Evolutionary conservation across 2,329 filamentous ascomycete genomes (phyloP).

Genomic region (Dactylonectria macrodidyma): DNA sequence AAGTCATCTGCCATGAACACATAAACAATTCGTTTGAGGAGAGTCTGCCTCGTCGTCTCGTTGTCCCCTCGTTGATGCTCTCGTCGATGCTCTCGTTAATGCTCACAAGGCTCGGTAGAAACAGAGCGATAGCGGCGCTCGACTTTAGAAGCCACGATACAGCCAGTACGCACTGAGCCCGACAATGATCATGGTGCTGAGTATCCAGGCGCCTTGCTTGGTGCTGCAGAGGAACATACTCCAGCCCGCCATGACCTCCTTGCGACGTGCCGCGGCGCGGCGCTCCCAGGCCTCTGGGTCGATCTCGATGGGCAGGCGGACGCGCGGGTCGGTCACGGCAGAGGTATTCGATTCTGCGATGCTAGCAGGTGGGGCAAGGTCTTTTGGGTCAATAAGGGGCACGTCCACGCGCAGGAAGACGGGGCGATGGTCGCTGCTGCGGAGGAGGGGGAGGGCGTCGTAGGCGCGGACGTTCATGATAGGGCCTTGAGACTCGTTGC

Average conservation of each 20-base stretch:
- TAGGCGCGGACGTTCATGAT: constrained; percentile 75
- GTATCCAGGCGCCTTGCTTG: constrained; percentile 62
- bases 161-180: constrained; percentile 64
- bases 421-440: constrained; percentile 89
- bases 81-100: neutral
- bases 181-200: constrained; percentile 60
- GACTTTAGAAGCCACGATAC: constrained; percentile 33
- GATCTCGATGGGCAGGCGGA: constrained; percentile 65
- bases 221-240: constrained; percentile 70
- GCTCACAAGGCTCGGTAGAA: neutral
- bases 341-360: constrained; percentile 33
- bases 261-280: constrained; percentile 61
- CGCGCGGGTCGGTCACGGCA: constrained; percentile 58
- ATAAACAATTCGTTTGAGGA: neutral
- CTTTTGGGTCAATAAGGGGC: constrained; percentile 66
- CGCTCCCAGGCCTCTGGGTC: constrained; percentile 70
- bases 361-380: constrained; percentile 55
- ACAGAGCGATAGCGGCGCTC: constrained; percentile 4
- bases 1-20: constrained; percentile 3
- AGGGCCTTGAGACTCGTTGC: constrained; percentile 35
- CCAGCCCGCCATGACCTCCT: constrained; percentile 67
- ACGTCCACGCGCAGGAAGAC: constrained; percentile 82
- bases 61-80: neutral
- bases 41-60: neutral
- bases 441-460: constrained; percentile 81